Percentiles rank a stretch among this genome's conserved stretches.
phyloP scores from a whole-genome alignment of 495 filamentous ascomycete genomes.

The Hyaloscypha variabilis region DNA sequence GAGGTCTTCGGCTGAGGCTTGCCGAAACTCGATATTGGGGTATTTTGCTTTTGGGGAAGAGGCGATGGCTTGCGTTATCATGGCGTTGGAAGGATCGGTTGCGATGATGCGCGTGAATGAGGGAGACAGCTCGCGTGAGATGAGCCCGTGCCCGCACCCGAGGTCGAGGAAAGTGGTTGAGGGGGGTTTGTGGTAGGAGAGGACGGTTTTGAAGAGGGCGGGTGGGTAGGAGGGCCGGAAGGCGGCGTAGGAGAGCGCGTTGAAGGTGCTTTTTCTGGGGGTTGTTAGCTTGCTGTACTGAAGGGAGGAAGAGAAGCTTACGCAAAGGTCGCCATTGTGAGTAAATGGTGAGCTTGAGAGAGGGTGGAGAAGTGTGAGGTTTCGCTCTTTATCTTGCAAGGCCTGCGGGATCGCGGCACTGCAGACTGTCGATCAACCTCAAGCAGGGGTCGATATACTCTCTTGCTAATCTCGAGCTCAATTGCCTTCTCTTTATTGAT shows the following conservation, averaged over 20 bases:
- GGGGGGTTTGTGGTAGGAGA: constrained; percentile 53
- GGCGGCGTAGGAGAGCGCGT: constrained; percentile 57
- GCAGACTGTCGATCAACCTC: not conserved
- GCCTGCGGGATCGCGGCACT: not conserved
- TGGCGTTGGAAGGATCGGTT: constrained; percentile 59
- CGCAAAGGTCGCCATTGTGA: constrained; percentile 51
- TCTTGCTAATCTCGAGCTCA: not conserved
- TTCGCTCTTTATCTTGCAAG: not conserved
- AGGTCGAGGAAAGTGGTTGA: constrained; percentile 55
- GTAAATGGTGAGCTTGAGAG: not conserved
- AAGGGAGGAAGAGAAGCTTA: constrained; percentile 31
- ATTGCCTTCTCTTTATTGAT: not conserved
- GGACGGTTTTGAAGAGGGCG: constrained; percentile 53
- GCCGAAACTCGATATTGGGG: constrained; percentile 48
- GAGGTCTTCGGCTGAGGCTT: constrained; percentile 53
- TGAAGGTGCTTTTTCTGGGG: constrained; percentile 51
- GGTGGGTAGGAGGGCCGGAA: constrained; percentile 67
- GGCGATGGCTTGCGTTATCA: constrained; percentile 56
- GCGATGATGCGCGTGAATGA: constrained; percentile 52
- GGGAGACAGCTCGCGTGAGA: constrained; percentile 54
- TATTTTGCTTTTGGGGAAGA: constrained; percentile 29
- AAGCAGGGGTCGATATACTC: not conserved
- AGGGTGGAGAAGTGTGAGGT: not conserved
- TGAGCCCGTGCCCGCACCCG: constrained; percentile 61
- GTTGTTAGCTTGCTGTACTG: constrained; percentile 7